Percentiles rank a stretch among this genome's conserved stretches.
These are phyloP conservation scores for Bremia lactucae DNA, from an alignment of 352 stramenopile species.

Conservation along the genomic window DNA sequence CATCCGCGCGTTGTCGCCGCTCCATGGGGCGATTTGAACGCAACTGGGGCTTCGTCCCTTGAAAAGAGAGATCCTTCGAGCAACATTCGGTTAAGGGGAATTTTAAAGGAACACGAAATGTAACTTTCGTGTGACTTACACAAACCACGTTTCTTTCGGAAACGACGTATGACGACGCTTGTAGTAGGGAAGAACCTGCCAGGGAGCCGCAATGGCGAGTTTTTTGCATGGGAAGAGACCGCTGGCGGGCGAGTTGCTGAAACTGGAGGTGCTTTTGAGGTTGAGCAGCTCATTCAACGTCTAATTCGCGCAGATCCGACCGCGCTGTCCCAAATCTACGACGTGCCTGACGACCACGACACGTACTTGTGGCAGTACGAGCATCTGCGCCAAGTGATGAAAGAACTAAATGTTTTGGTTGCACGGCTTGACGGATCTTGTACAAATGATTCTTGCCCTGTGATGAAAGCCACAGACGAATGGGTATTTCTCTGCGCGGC, in stretches of 20 bases:
- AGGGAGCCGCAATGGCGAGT: constrained; percentile 66
- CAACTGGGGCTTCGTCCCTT: constrained; percentile 3
- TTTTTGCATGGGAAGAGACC: constrained; percentile 58
- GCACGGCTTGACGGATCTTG: constrained; percentile 49
- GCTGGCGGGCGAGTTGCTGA: constrained; percentile 16
- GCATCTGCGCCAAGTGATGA: constrained; percentile 75
- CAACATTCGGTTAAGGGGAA: too few species aligned
- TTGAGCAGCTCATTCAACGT: constrained; percentile 71
- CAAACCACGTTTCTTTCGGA: neutral
- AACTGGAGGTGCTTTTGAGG: constrained; percentile 47
- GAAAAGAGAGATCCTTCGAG: constrained; percentile 11
- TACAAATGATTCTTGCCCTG: constrained; percentile 54
- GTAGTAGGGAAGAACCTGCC: constrained; percentile 63
- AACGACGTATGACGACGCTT: constrained; percentile 30
- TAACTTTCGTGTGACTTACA: neutral
- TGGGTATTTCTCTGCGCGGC: constrained; percentile 81
- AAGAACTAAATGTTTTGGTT: constrained; percentile 73
- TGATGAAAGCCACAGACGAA: constrained; percentile 82
- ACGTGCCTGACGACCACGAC: constrained; percentile 67
- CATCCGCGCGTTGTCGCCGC: constrained; percentile 13
- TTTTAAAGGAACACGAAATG: neutral
- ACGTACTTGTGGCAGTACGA: constrained; percentile 83
- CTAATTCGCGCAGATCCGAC: constrained; percentile 51
- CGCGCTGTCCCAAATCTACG: constrained; percentile 52
- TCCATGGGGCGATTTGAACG: constrained; percentile 16